phyloP scores from a whole-genome alignment of 2,329 filamentous ascomycete genomes.

The Sporothrix phasma region DNA sequence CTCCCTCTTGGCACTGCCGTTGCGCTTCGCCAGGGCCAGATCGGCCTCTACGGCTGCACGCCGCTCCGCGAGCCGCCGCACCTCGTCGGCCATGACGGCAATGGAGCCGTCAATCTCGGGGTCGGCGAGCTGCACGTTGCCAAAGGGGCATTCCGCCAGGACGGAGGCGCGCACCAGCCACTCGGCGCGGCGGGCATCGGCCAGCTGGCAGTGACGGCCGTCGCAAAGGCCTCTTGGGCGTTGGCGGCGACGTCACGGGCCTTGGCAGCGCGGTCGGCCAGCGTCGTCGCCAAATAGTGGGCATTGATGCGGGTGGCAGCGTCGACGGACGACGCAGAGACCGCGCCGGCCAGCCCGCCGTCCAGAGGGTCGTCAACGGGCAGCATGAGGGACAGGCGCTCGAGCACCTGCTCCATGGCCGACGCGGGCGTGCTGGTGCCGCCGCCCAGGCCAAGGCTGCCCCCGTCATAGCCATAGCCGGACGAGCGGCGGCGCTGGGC shows the following conservation, averaged over 20 bases:
- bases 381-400: slow-evolving; percentile 35
- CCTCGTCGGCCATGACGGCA: slow-evolving; percentile 36
- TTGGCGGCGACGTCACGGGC: slow-evolving; percentile 34
- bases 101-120: slow-evolving; percentile 43
- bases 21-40: slow-evolving; percentile 27
- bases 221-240: slow-evolving; percentile 43
- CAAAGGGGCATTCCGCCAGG: slow-evolving; percentile 42
- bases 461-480: slow-evolving; percentile 17
- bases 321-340: neutral
- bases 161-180: slow-evolving; percentile 42
- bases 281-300: slow-evolving; percentile 22
- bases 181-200: slow-evolving; percentile 39
- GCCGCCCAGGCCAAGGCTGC: too few species aligned
- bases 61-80: slow-evolving; percentile 31
- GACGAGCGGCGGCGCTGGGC: slow-evolving; percentile 28
- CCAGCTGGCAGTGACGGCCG: slow-evolving; percentile 32
- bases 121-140: slow-evolving; percentile 40
- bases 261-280: slow-evolving; percentile 35
- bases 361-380: slow-evolving; percentile 26
- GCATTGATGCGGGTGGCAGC: slow-evolving; percentile 17
- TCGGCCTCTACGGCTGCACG: slow-evolving; percentile 30
- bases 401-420: slow-evolving; percentile 39
- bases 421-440: slow-evolving; percentile 26
- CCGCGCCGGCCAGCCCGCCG: neutral
- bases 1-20: slow-evolving; percentile 38